Percentiles rank a stretch among this genome's conserved stretches.
phyloP scores from a whole-genome alignment of 139 green algal genomes.

The Klebsormidium nitens region DNA sequence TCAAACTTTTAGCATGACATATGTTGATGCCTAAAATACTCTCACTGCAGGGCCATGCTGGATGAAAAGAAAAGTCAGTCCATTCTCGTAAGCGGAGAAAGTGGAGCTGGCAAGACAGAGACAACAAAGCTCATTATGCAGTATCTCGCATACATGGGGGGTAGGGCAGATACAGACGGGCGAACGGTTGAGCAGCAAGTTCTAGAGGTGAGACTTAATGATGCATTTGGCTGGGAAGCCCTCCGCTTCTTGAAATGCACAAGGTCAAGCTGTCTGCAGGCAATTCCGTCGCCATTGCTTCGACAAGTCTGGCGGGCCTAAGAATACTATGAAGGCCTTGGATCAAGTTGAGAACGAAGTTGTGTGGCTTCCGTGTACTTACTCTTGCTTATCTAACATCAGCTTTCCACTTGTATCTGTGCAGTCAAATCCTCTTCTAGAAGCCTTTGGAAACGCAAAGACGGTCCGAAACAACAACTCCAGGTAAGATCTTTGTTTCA shows the following conservation, averaged over 20 bases:
- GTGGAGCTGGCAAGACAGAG: conserved; percentile 98
- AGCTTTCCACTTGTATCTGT: conserved; percentile 15
- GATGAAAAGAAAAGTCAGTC: conserved; percentile 47
- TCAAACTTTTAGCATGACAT: too few species aligned
- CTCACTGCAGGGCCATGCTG: conserved; percentile 31
- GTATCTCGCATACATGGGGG: conserved; percentile 79
- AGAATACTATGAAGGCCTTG: not conserved
- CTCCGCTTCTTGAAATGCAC: not conserved
- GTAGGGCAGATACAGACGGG: conserved; percentile 25
- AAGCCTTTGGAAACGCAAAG: conserved; percentile 99
- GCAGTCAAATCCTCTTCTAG: conserved; percentile 95
- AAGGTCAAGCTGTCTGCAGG: not conserved
- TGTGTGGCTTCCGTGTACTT: not conserved
- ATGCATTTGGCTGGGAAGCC: not conserved
- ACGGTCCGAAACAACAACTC: conserved; percentile 97
- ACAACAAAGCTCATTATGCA: conserved; percentile 99
- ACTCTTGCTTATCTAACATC: conserved; percentile 52
- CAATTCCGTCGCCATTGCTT: not conserved
- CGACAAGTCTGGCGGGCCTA: not conserved
- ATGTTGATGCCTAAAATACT: not conserved
- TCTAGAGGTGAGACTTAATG: conserved; percentile 20
- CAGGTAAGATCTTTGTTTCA: conserved; percentile 13
- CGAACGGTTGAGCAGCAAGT: conserved; percentile 44
- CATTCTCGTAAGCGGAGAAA: conserved; percentile 75
- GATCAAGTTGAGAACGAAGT: not conserved